These are phyloP conservation scores for Nemophila menziesii DNA, from an alignment of 257 asterid genomes.

Conservation along the genomic window DNA sequence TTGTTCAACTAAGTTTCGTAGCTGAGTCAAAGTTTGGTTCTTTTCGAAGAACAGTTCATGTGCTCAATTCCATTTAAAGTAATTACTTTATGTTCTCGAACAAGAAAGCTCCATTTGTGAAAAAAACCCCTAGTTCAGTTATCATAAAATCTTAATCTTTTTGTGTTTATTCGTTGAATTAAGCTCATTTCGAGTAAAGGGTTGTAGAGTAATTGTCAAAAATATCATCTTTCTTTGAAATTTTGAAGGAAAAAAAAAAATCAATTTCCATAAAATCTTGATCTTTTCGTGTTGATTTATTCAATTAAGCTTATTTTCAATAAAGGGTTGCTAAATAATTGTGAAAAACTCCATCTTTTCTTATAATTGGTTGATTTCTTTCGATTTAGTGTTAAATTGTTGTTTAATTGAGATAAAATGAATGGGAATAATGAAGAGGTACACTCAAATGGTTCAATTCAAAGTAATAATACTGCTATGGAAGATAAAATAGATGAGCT, in stretches of 20 bases:
- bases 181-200: slow-evolving; percentile 6
- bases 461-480: slow-evolving; percentile 28
- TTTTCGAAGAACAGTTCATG: slow-evolving; percentile 17
- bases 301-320: neutral
- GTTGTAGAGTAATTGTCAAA: slow-evolving; percentile 7
- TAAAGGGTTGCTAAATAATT: slow-evolving; percentile 6
- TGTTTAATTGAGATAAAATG: slow-evolving; percentile 26
- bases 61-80: slow-evolving; percentile 7
- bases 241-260: no score
- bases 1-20: slow-evolving; percentile 20
- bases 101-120: slow-evolving; percentile 14
- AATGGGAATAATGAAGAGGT: slow-evolving; percentile 31
- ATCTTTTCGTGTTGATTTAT: neutral
- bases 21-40: slow-evolving; percentile 24
- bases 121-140: slow-evolving; percentile 8
- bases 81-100: slow-evolving; percentile 10
- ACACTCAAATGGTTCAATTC: slow-evolving; percentile 35
- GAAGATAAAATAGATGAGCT: slow-evolving; percentile 74
- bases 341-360: slow-evolving; percentile 3
- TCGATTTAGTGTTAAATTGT: slow-evolving; percentile 4
- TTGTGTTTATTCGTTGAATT: slow-evolving; percentile 18
- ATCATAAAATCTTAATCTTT: slow-evolving; percentile 12
- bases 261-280: no score
- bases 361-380: slow-evolving; percentile 7
- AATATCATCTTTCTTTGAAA: slow-evolving; percentile 1